Evolutionary conservation across 2,329 filamentous ascomycete genomes (phyloP).

Genomic region (Fusarium domesticum): DNA sequence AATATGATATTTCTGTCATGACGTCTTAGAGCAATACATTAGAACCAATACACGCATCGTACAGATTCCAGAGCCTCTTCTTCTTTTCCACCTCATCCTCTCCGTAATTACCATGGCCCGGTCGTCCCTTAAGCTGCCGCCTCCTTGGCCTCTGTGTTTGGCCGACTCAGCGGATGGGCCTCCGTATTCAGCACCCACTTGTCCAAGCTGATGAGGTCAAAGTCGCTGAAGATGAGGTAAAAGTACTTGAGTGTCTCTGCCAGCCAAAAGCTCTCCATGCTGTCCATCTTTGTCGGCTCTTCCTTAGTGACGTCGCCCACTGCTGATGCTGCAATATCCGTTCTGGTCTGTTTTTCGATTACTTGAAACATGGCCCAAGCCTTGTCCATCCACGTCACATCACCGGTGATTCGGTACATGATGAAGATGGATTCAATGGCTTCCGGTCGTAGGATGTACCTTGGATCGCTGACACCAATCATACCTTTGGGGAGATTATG

Average conservation of each 20-base stretch:
- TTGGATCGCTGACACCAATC: conserved; percentile 50
- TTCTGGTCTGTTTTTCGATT: conserved; percentile 58
- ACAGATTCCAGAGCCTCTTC: background rate
- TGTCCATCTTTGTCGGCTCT: conserved; percentile 45
- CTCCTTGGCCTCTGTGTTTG: conserved; percentile 10
- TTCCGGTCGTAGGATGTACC: conserved; percentile 69
- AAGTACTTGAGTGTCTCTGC: conserved; percentile 68
- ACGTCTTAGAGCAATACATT: background rate
- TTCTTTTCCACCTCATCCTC: background rate
- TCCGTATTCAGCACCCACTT: conserved; percentile 60
- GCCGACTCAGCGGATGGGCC: conserved; percentile 47
- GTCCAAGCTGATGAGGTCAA: conserved; percentile 57
- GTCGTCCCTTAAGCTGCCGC: background rate
- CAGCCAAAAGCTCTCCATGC: conserved; percentile 76
- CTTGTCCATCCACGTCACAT: conserved; percentile 61
- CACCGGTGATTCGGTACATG: conserved; percentile 71
- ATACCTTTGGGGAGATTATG: conserved; percentile 51
- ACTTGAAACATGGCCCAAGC: conserved; percentile 73
- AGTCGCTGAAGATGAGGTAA: conserved; percentile 60
- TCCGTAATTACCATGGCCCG: background rate
- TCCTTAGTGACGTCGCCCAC: conserved; percentile 57
- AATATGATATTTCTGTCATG: background rate
- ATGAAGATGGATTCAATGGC: conserved; percentile 79
- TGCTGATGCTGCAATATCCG: conserved; percentile 61
- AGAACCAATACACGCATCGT: background rate